Evolutionary conservation across 768 basidiomycete species (phyloP).

Genomic region (Dendrothele bispora): DNA sequence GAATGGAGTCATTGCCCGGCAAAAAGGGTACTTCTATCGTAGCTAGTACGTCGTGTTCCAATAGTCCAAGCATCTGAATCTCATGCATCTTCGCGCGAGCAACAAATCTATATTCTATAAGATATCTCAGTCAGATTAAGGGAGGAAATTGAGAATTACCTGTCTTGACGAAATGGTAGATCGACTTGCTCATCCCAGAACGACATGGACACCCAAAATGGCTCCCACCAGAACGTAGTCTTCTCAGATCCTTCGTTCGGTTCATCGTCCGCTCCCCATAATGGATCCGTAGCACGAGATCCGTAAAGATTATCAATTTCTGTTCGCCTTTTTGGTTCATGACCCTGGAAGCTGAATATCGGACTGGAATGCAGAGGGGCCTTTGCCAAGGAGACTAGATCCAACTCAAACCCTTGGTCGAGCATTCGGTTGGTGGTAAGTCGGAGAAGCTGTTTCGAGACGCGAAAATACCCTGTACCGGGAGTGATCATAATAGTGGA

Average conservation of each 20-base stretch:
- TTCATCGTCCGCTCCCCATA: conserved; percentile 73
- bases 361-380: conserved; percentile 92
- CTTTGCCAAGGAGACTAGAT: conserved; percentile 87
- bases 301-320: conserved; percentile 50
- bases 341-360: conserved; percentile 83
- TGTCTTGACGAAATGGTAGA: conserved; percentile 75
- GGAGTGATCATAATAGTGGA: conserved; percentile 87
- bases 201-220: conserved; percentile 79
- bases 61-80: conserved; percentile 90
- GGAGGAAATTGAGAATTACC: conserved; percentile 40
- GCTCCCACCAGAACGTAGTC: conserved; percentile 85
- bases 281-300: conserved; percentile 57
- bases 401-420: conserved; percentile 89
- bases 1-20: conserved; percentile 38
- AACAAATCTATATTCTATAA: conserved; percentile 61
- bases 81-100: conserved; percentile 97
- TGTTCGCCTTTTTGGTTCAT: conserved; percentile 48
- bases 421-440: conserved; percentile 92
- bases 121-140: background rate
- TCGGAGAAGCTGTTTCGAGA: conserved; percentile 85
- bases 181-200: conserved; percentile 91
- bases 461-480: conserved; percentile 91
- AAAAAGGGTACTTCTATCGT: conserved; percentile 87
- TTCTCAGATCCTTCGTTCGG: conserved; percentile 33
- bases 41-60: conserved; percentile 89